These are phyloP conservation scores for Alternaria sp. DNA, from an alignment of 2,329 filamentous ascomycete genomes.

Conservation along the genomic window DNA sequence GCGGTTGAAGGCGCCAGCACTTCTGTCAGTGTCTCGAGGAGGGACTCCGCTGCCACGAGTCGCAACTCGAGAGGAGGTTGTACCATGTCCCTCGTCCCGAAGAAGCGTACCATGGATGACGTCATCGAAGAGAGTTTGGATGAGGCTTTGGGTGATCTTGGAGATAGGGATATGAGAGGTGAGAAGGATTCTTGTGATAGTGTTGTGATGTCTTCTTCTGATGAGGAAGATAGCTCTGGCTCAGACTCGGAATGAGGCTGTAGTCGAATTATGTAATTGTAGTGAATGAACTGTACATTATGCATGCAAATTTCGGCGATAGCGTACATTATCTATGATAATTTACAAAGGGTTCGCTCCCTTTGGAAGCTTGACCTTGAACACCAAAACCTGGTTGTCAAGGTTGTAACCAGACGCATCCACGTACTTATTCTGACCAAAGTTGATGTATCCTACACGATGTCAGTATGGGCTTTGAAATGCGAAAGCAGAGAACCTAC, in stretches of 20 bases:
- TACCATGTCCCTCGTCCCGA: neutral
- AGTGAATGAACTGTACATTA: neutral
- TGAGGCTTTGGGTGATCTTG: neutral
- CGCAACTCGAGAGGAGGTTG: neutral
- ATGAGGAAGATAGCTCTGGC: constrained; percentile 9
- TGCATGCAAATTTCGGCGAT: too few relatives aligned
- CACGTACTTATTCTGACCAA: constrained; percentile 61
- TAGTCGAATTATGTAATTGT: neutral
- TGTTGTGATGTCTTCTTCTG: neutral
- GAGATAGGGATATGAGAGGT: neutral
- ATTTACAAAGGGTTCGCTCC: constrained; percentile 38
- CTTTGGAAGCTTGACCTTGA: constrained; percentile 61
- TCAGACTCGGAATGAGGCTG: constrained; percentile 20
- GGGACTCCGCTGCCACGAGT: neutral
- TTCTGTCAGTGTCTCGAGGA: neutral
- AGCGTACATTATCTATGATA: neutral
- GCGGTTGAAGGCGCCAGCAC: neutral
- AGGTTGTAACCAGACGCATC: constrained; percentile 65
- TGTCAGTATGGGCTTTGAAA: constrained; percentile 1
- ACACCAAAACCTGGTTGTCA: constrained; percentile 69
- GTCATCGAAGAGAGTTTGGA: neutral
- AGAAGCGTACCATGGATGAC: neutral
- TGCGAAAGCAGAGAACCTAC: constrained; percentile 40
- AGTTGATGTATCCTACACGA: constrained; percentile 61
- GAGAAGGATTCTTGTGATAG: neutral